These are phyloP conservation scores for Colletotrichum spinosum DNA, from an alignment of 2,329 filamentous ascomycete species.

Conservation along the genomic window DNA sequence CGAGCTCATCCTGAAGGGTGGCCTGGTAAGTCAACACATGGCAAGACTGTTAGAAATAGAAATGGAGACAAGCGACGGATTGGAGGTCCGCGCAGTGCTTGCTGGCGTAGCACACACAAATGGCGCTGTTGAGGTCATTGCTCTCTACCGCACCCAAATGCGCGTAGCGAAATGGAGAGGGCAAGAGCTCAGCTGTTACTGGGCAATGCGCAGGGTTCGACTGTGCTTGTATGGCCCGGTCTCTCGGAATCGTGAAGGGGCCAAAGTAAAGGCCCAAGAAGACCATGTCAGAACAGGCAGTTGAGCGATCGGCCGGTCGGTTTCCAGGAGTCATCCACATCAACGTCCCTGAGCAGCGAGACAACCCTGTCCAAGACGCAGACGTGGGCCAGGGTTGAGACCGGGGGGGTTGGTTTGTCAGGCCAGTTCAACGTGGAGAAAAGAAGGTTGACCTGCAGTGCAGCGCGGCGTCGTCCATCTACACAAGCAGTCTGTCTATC, in stretches of 20 bases:
- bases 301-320: slow-evolving; percentile 19
- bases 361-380: slow-evolving; percentile 25
- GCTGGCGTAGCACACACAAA: slow-evolving; percentile 1
- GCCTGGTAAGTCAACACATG: background rate
- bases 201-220: slow-evolving; percentile 17
- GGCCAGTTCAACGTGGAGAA: slow-evolving; percentile 9
- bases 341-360: slow-evolving; percentile 23
- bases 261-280: slow-evolving; percentile 21
- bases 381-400: slow-evolving; percentile 5
- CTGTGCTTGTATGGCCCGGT: slow-evolving; percentile 10
- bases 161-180: background rate
- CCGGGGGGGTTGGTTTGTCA: background rate
- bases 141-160: no score
- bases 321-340: slow-evolving; percentile 19
- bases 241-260: slow-evolving; percentile 3
- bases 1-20: slow-evolving; percentile 4
- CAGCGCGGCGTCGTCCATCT: slow-evolving; percentile 2
- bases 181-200: background rate
- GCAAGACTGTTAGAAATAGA: background rate
- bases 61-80: no score
- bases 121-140: background rate
- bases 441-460: slow-evolving; percentile 10
- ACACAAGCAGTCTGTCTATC: background rate
- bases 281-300: slow-evolving; percentile 2
- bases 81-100: background rate